A percentile compares a stretch with the other conserved stretches of the same genome.
Conservation (phyloP, 176 grass and related monocot genomes). For the Carex scoparia region DNA sequence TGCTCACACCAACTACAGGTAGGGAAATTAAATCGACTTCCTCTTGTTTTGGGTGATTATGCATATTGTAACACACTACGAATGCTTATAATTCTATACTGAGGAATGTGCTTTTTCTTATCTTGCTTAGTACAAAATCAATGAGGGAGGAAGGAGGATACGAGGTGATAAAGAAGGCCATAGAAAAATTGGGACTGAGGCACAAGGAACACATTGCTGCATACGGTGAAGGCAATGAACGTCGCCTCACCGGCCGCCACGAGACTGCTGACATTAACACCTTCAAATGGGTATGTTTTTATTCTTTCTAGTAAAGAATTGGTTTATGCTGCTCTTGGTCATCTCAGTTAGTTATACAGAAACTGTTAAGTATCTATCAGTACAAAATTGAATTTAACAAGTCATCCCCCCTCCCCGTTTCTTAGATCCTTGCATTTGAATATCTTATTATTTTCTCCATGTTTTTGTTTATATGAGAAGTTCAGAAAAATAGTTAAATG, state of each 20-base stretch:
- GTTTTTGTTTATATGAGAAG: background rate
- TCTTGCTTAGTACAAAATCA: slow-evolving; percentile 55
- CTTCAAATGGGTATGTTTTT: slow-evolving; percentile 49
- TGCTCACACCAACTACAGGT: slow-evolving; percentile 92
- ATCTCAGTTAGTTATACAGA: too few relatives aligned
- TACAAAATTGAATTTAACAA: background rate
- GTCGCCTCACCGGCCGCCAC: slow-evolving; percentile 78
- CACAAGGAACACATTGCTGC: slow-evolving; percentile 81
- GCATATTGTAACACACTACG: background rate
- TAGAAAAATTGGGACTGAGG: slow-evolving; percentile 47
- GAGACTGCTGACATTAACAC: slow-evolving; percentile 91
- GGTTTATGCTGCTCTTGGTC: background rate
- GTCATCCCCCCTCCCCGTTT: background rate
- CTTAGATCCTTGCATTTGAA: background rate
- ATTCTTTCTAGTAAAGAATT: background rate
- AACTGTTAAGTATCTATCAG: background rate
- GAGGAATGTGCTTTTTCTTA: background rate
- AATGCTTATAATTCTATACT: background rate
- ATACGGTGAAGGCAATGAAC: slow-evolving; percentile 82
- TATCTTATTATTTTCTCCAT: background rate
- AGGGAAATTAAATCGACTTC: background rate
- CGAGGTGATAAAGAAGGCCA: slow-evolving; percentile 70
- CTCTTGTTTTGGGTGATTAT: background rate
- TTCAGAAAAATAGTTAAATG: background rate
- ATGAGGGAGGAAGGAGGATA: slow-evolving; percentile 84